A percentile compares a stretch with the other conserved stretches of the same genome.
These are phyloP conservation scores for Cryphonectria parasitica DNA, from an alignment of 2,329 filamentous ascomycete species.

Conservation along the genomic window DNA sequence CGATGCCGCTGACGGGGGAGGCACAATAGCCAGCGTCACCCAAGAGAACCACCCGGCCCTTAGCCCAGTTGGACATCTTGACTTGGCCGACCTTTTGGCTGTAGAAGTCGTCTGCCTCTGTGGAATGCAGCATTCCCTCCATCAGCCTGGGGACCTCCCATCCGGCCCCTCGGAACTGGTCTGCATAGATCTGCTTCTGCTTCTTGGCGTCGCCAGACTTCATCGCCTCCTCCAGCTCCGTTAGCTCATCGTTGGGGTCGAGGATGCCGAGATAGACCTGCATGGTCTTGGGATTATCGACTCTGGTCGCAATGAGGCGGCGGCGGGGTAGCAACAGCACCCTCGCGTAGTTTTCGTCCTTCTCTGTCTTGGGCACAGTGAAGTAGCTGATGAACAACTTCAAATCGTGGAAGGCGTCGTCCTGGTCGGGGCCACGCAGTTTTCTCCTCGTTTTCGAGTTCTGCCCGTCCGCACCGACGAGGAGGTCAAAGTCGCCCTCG, in stretches of 20 bases:
- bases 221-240: slow-evolving; percentile 18
- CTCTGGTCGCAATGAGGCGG: slow-evolving; percentile 44
- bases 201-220: slow-evolving; percentile 13
- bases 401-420: slow-evolving; percentile 34
- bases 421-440: slow-evolving; percentile 39
- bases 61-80: slow-evolving; percentile 47
- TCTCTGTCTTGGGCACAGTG: slow-evolving; percentile 20
- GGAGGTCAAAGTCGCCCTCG: slow-evolving; percentile 50
- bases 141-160: slow-evolving; percentile 51
- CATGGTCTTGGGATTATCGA: slow-evolving; percentile 41
- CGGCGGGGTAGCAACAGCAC: slow-evolving; percentile 34
- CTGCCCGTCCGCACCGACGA: slow-evolving; percentile 59
- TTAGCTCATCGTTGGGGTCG: slow-evolving; percentile 2
- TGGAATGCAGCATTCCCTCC: slow-evolving; percentile 40
- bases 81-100: slow-evolving; percentile 49
- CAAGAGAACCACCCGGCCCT: slow-evolving; percentile 52
- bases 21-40: slow-evolving; percentile 60
- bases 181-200: slow-evolving; percentile 24
- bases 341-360: slow-evolving; percentile 11
- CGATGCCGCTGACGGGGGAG: slow-evolving; percentile 53
- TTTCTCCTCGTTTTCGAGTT: slow-evolving; percentile 50
- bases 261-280: slow-evolving; percentile 24
- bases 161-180: slow-evolving; percentile 36
- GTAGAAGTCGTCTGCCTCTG: slow-evolving; percentile 51
- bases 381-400: slow-evolving; percentile 35